These are phyloP conservation scores for Lepiota subincarnata DNA, from an alignment of 768 basidiomycete genomes.

Conservation along the genomic window DNA sequence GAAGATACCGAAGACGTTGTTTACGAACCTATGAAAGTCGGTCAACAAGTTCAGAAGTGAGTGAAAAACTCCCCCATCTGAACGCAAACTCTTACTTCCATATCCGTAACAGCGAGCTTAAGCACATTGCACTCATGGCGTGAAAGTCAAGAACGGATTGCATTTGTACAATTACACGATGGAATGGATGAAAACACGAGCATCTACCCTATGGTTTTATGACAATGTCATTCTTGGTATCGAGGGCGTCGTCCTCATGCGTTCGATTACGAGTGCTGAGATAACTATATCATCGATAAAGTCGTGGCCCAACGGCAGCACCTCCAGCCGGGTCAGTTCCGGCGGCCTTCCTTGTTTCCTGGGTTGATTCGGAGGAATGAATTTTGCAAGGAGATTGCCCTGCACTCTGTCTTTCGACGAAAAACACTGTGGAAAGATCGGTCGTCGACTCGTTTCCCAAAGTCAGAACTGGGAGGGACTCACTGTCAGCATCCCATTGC, in stretches of 20 bases:
- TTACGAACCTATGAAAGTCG: slow-evolving; percentile 81
- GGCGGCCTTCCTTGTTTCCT: slow-evolving; percentile 30
- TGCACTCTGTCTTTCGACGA: slow-evolving; percentile 32
- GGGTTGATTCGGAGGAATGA: slow-evolving; percentile 29
- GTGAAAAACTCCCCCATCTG: slow-evolving; percentile 18
- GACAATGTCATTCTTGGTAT: slow-evolving; percentile 16
- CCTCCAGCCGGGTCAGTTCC: slow-evolving; percentile 32
- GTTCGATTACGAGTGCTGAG: slow-evolving; percentile 37
- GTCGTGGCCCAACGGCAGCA: slow-evolving; percentile 36
- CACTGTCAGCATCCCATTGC: slow-evolving; percentile 26
- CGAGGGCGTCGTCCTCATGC: slow-evolving; percentile 34
- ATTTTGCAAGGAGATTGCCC: slow-evolving; percentile 32
- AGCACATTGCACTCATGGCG: slow-evolving; percentile 76
- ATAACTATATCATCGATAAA: slow-evolving; percentile 40
- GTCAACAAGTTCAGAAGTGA: slow-evolving; percentile 82
- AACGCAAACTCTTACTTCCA: background rate
- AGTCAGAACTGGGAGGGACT: slow-evolving; percentile 5
- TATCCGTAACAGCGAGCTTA: slow-evolving; percentile 56
- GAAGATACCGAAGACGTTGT: slow-evolving; percentile 36
- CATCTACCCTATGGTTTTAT: slow-evolving; percentile 7
- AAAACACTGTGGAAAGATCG: slow-evolving; percentile 29
- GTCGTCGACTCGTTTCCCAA: slow-evolving; percentile 1
- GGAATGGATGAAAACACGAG: background rate
- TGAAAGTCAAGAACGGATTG: slow-evolving; percentile 27
- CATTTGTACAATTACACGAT: slow-evolving; percentile 1